Base-by-base conservation (phyloP, 805 yeast species). In the Ogataea salicorniae region DNA sequence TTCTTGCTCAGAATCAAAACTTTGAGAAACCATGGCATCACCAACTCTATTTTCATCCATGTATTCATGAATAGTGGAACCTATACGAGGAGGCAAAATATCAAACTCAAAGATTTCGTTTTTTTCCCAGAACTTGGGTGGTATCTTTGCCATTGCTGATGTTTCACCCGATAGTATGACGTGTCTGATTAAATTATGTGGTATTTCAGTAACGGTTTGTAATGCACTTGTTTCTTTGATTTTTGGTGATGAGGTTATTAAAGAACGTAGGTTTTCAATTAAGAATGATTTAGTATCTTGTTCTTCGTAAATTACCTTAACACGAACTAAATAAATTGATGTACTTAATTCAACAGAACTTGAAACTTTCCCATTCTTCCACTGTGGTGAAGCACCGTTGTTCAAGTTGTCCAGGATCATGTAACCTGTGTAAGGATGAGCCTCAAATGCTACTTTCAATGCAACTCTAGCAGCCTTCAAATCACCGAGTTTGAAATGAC, bases 81-180 rank as follows among this genome's bases (percentile, higher is more conserved):
- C 79, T 7, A 66, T 64, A 17, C 56, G 57, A 1, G 95, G 94
- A 2, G 95, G 91, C 20, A 86, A 61, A 2, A 84, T 76, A 62
- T 86, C 95, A 59, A 76, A 86, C 54, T 86, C 95, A 58, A 70
- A 80, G 15, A 81, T 73, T 46, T 83, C 84, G 46, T 81, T 73
- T 23, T 75, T 61, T 2, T 75, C 74, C 86, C 89, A 86, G 22
- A 84, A 72, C 2, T 64, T 55, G 23, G 72, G 58, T 0, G 95
- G 95, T 22, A 85, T 71, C 53, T 78, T 76, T 1, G 87, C 87
- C 85, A 86, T 80, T 1, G 83, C 74, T 38, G 79, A 75, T 22
- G 79, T 80, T 61, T 85, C 94, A 16, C 85, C 87, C 0, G 90
- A 82, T 38, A 86, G 64, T 33, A 86, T 73, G 2, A 81, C 83